Base-by-base conservation (phyloP, 2,329 filamentous ascomycete species). In the Aspergillus udagawae region DNA sequence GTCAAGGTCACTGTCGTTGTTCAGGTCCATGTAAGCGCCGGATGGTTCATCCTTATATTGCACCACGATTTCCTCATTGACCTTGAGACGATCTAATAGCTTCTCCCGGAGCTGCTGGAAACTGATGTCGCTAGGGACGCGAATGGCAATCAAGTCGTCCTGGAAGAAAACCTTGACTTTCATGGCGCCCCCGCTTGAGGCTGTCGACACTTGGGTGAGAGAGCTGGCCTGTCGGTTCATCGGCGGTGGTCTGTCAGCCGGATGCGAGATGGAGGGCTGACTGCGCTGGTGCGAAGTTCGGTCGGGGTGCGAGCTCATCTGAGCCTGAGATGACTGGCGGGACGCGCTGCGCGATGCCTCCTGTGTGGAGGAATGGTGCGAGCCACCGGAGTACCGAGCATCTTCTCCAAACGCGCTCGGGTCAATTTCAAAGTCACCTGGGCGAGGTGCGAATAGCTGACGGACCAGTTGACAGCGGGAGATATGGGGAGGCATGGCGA, bases 81-180 rank as follows among this genome's bases (percentile, higher is more conserved):
- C 83, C 77, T 92, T 92, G 63, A 96, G 82, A 48, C 94, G 84
- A 65, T 97, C 91, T 51, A 86, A 83, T 58, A 97, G 86, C 75
- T 94, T 96, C 63, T 92, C 88, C 65, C 88, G 88, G 8, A 99
- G 82, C 60, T 91, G 88, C 53, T 84, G 80, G 73, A 88, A 94
- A 54, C 83, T 83, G 66, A 95, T 91, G 54, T 95, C 89, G 1
- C 83, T 83, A 0, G 93, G 89, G 55, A 97, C 91, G 35, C 92
- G 87, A 67, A 99, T 92, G 48, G 94, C 90, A 64, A 97, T 93
- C 56, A 95, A 85, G 64, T 97, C 93, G 59, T 92, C 89, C 63
- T 93, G 90, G 78, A 91, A 97, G 78, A 90, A 94, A 54, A 97
- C 88, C 77, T 97, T 97, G 72, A 97, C 90, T 75, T 97, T 97